Conservation (phyloP, 768 basidiomycete genomes). For the Tremella fuciformis region DNA sequence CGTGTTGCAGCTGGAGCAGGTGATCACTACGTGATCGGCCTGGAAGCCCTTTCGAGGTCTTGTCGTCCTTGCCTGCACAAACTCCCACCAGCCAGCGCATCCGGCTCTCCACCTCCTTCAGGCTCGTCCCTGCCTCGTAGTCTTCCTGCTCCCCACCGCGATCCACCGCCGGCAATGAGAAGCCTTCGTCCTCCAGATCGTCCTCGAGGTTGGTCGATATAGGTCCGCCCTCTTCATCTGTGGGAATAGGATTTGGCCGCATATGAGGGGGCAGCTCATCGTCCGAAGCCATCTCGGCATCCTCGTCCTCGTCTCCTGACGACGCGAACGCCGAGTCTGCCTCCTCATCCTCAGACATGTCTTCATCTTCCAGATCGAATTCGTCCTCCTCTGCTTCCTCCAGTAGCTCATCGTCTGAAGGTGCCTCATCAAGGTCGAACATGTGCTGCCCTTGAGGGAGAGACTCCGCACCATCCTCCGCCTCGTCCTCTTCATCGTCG, state of each 20-base stretch:
- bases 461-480: conserved; percentile 33
- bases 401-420: conserved; percentile 27
- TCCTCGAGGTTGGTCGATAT: conserved; percentile 50
- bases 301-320: conserved; percentile 42
- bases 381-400: conserved; percentile 37
- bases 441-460: conserved; percentile 34
- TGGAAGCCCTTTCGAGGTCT: conserved; percentile 47
- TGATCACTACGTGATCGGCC: conserved; percentile 84
- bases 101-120: conserved; percentile 49
- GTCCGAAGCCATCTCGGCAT: conserved; percentile 41
- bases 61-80: conserved; percentile 44
- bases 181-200: conserved; percentile 46
- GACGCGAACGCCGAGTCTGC: conserved; percentile 46
- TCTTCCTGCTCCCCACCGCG: conserved; percentile 46
- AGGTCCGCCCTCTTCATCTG: conserved; percentile 38
- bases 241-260: conserved; percentile 34
- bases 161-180: conserved; percentile 48
- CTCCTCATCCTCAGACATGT: conserved; percentile 26
- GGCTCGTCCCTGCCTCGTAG: conserved; percentile 47
- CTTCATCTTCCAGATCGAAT: conserved; percentile 32
- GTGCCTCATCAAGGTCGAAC: conserved; percentile 48
- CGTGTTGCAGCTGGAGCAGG: conserved; percentile 76
- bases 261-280: conserved; percentile 34
- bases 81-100: conserved; percentile 52
- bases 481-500: conserved; percentile 38